A percentile compares a stretch with the other conserved stretches of the same genome.
Conservation (phyloP, 2,329 filamentous ascomycete genomes). For the Cladosporium velox region DNA sequence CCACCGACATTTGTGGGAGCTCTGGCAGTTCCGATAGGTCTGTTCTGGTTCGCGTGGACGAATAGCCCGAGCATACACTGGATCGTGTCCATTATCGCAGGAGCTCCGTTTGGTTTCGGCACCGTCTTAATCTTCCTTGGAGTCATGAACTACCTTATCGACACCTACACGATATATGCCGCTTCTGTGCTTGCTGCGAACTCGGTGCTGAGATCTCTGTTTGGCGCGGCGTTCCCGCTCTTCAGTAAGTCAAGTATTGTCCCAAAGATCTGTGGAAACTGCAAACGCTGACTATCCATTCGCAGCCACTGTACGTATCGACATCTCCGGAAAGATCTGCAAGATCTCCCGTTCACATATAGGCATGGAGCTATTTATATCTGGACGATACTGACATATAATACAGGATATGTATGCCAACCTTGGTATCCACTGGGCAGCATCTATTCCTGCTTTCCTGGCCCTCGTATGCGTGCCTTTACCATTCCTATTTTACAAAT, state of each 20-base stretch:
- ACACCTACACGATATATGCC: constrained; percentile 73
- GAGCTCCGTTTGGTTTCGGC: constrained; percentile 58
- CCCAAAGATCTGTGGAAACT: neutral
- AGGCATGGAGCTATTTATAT: neutral
- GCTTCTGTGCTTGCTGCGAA: constrained; percentile 76
- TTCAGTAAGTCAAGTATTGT: constrained; percentile 62
- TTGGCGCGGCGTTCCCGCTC: constrained; percentile 76
- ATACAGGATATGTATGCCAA: constrained; percentile 52
- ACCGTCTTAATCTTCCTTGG: constrained; percentile 69
- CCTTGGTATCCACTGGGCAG: constrained; percentile 74
- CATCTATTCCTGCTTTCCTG: constrained; percentile 71
- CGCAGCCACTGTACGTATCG: neutral
- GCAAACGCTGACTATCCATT: neutral
- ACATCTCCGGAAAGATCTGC: neutral
- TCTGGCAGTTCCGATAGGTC: constrained; percentile 61
- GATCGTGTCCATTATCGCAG: constrained; percentile 53
- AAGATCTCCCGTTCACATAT: neutral
- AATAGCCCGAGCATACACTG: constrained; percentile 59
- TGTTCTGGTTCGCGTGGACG: constrained; percentile 72
- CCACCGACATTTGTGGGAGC: constrained; percentile 63
- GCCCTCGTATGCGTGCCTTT: constrained; percentile 72
- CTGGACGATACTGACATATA: neutral
- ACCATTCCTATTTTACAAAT: constrained; percentile 75
- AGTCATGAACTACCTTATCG: constrained; percentile 67
- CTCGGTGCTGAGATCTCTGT: constrained; percentile 75